Conservation (phyloP, 2,329 filamentous ascomycete species). For the Triangularia verruculosa region DNA sequence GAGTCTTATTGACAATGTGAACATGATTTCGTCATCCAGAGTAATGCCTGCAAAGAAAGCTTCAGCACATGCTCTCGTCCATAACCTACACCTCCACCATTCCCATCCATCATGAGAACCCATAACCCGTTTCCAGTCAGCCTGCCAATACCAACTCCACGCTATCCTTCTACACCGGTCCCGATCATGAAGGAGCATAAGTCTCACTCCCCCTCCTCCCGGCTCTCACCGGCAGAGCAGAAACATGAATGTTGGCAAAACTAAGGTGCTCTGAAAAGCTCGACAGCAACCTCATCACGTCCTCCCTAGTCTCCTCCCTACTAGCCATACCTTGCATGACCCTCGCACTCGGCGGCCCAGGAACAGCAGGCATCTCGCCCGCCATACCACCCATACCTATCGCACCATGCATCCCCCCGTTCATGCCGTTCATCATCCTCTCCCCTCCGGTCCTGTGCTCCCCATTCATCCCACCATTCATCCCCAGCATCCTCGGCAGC, state of each 20-base stretch:
- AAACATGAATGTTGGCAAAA: constrained; percentile 32
- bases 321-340: constrained; percentile 44
- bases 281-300: constrained; percentile 34
- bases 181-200: constrained; percentile 15
- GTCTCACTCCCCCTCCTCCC: constrained; percentile 22
- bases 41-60: background rate
- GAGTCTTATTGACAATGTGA: background rate
- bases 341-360: constrained; percentile 46
- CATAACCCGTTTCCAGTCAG: no score
- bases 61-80: no score
- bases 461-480: constrained; percentile 16
- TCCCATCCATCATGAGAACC: no score
- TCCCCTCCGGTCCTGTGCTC: background rate
- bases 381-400: constrained; percentile 6
- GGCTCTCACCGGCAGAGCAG: constrained; percentile 30
- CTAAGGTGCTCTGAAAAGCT: constrained; percentile 36
- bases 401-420: background rate
- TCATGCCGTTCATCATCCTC: background rate
- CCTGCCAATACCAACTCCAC: background rate
- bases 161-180: background rate
- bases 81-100: no score
- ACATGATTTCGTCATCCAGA: background rate
- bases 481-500: constrained; percentile 5
- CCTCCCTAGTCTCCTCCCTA: constrained; percentile 33
- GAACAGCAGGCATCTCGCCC: constrained; percentile 37